Evolutionary conservation across 1,284 basidiomycete genomes (phyloP).

Genomic region (Ceratobasidium sp.): DNA sequence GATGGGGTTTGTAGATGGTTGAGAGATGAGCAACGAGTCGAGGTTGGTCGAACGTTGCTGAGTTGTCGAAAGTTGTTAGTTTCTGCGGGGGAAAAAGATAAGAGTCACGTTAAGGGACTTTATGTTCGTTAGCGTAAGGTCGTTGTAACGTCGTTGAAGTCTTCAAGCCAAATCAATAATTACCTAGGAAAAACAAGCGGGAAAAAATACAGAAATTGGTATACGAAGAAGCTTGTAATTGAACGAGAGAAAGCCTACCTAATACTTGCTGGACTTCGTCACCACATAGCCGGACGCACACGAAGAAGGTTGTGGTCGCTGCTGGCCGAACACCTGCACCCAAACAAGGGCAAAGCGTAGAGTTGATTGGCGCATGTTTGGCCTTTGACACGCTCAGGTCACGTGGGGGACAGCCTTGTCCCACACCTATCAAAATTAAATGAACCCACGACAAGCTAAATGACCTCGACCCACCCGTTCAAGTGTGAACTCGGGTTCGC

Average conservation of each 20-base stretch:
- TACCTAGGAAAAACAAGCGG: slow-evolving; percentile 30
- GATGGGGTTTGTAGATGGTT: slow-evolving; percentile 33
- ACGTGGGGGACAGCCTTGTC: slow-evolving; percentile 12
- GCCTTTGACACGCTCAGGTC: slow-evolving; percentile 4
- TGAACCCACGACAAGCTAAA: slow-evolving; percentile 1
- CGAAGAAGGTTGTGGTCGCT: slow-evolving; percentile 39
- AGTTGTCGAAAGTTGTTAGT: slow-evolving; percentile 25
- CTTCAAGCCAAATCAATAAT: slow-evolving; percentile 25
- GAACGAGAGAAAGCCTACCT: background rate
- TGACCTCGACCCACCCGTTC: background rate
- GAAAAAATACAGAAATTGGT: slow-evolving; percentile 21
- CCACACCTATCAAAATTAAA: background rate
- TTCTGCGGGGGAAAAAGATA: slow-evolving; percentile 27
- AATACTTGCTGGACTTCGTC: slow-evolving; percentile 9
- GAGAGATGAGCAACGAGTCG: slow-evolving; percentile 15
- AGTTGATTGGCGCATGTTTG: slow-evolving; percentile 39
- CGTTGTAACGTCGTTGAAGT: slow-evolving; percentile 35
- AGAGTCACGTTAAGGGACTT: slow-evolving; percentile 15
- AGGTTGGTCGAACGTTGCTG: slow-evolving; percentile 17
- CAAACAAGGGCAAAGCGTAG: slow-evolving; percentile 42
- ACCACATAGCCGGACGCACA: slow-evolving; percentile 27
- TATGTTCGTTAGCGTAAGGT: slow-evolving; percentile 39
- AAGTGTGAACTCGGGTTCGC: background rate
- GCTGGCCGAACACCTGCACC: background rate
- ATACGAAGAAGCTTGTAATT: background rate